Conservation (phyloP, 2,329 filamentous ascomycete species). For the Lasiodiplodia sp. region DNA sequence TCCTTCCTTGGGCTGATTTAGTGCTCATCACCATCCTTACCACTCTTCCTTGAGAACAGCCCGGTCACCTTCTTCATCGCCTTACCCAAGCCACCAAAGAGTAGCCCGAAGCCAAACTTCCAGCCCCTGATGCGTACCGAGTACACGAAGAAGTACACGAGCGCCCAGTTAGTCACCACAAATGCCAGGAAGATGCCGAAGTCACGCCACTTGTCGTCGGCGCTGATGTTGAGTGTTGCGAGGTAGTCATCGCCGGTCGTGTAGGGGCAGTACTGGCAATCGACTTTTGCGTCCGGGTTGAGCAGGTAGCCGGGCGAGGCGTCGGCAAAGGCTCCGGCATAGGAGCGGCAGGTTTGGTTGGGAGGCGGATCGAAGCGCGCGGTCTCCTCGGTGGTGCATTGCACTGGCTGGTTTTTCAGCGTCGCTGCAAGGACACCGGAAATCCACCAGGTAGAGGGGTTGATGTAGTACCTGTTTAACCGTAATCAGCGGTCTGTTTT, state of each 20-base stretch:
- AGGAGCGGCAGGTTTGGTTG: slow-evolving; percentile 68
- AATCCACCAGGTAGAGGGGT: slow-evolving; percentile 75
- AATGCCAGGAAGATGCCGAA: slow-evolving; percentile 78
- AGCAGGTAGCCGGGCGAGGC: slow-evolving; percentile 68
- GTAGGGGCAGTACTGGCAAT: slow-evolving; percentile 77
- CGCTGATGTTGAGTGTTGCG: slow-evolving; percentile 61
- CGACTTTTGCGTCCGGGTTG: slow-evolving; percentile 63
- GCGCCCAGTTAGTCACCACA: slow-evolving; percentile 71
- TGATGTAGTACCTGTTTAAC: slow-evolving; percentile 62
- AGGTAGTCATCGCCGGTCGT: slow-evolving; percentile 72
- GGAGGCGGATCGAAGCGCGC: slow-evolving; percentile 71
- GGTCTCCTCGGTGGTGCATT: slow-evolving; percentile 61
- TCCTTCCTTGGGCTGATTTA: background rate
- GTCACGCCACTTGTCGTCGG: slow-evolving; percentile 72
- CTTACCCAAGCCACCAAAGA: slow-evolving; percentile 61
- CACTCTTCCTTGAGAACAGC: slow-evolving; percentile 1
- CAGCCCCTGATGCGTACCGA: slow-evolving; percentile 73
- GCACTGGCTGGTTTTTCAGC: slow-evolving; percentile 57
- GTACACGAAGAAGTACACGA: slow-evolving; percentile 81
- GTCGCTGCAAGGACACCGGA: slow-evolving; percentile 72
- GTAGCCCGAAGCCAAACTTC: slow-evolving; percentile 70
- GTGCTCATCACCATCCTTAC: background rate
- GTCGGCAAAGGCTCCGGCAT: slow-evolving; percentile 67
- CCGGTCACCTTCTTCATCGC: slow-evolving; percentile 7
- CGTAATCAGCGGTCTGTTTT: background rate